Base-by-base conservation (phyloP, 306 rosid species). In the Arachis hypogaea region DNA sequence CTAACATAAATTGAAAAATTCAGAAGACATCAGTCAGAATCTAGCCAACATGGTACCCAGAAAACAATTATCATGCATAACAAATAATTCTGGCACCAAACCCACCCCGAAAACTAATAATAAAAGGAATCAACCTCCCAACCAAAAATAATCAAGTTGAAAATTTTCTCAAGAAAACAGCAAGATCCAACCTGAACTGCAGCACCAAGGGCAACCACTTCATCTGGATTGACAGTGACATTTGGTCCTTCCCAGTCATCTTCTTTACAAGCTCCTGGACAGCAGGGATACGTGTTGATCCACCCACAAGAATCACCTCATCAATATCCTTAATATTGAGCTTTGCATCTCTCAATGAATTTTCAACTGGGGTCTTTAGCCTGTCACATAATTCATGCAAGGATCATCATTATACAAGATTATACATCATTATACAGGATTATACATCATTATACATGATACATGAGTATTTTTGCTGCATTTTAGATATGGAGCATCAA, bases 171-270 rank as follows among this genome's bases (percentile, higher is more conserved):
- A 3, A 4, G 46, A 16, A 55, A 67, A 50, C 14, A 33, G 63
- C 22, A 18, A 75, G 75, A 66, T 30, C 82, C 41, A 46, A 92
- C 98, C 95, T 90, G 96, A 78, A 93, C 98, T 33, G 98, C 98
- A 85, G 98, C 98, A 9, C 98, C 98, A 40, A 93, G 83, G 38
- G 98, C 96, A 65, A 93, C 98, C 82, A 93, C 98, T 87, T 93
- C 98, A 81, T 93, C 96, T 36, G 98, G 98, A 75, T 93, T 93
- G 56, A 93, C 98, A 1, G 96, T 89, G 71, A 93, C 94, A 76
- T 93, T 93, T 11, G 98, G 33, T 88, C 98, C 79, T 90, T 93
- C 49, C 96, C 91, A 54, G 84, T 93, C 89, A 90, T 1, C 85
- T 93, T 93, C 87, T 85, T 90, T 5, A 93, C 96, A 52, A 93